Evolutionary conservation across 2,329 filamentous ascomycete species (phyloP), one percentile per base, ranked within the genome.

Genomic region (Trichoderma sp.): DNA sequence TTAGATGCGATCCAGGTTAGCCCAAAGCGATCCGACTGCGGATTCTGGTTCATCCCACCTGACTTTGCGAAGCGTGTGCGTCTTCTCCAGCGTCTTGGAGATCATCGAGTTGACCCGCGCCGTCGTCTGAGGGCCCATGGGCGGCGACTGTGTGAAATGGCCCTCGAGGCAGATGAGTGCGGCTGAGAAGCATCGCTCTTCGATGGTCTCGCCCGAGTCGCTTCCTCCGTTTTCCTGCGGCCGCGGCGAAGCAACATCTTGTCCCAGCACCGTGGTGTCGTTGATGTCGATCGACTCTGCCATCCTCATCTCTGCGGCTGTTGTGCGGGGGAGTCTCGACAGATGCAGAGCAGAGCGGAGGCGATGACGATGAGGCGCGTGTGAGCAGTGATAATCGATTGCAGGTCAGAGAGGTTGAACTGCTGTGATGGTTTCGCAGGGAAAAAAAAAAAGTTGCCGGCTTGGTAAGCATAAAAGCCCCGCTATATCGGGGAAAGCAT

Each of bases 111-210:
- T 82, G 56, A 87, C 82, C 68, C 81, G 83, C 44, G 79, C 76
- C 67, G 83, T 81, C 12, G 85, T 85, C 69, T 80, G 80, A 19
- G 81, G 80, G 2, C 86, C 86, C 77, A 88, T 85, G 39, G 82
- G 79, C 51, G 84, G 84, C 26, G 81, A 79, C 67, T 83, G 79
- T 66, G 81, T 83, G 72, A 85, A 87, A 75, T 88, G 85, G 51
- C 83, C 83, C 73, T 89, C 86, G 62, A 88, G 80, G 70, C 83
- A 84, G 71, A 87, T 82, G 72, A 89, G 79, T 17, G 83, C 85
- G 1, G 83, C 83, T 2, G 82, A 81, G 74, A 89, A 88, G 73
- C 81, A 83, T 66, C 86, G 80, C 77, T 89, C 87, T 75, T 89
- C 87, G 71, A 88, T 86, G 44, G 83, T 83, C 73, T 86, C 76